A percentile compares a stretch with the other conserved stretches of the same genome.
Conservation (phyloP, 2,329 filamentous ascomycete species). For the Cladosporium austrohemisphaericum region DNA sequence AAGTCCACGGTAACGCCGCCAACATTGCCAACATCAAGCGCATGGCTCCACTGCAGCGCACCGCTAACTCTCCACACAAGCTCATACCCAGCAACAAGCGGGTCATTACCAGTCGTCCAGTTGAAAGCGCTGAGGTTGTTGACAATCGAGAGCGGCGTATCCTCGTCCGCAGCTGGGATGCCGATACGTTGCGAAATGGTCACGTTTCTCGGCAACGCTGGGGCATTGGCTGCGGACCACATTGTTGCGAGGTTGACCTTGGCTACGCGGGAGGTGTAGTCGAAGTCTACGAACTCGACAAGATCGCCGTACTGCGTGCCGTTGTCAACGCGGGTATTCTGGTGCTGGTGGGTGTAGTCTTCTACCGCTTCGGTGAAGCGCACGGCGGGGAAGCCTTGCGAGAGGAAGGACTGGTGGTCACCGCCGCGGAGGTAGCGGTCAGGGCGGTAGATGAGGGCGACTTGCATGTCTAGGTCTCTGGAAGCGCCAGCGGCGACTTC, state of each 20-base stretch:
- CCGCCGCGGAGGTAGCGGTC: slow-evolving; percentile 56
- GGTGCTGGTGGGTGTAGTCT: slow-evolving; percentile 56
- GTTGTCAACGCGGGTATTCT: slow-evolving; percentile 49
- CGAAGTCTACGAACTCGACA: slow-evolving; percentile 55
- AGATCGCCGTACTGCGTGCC: slow-evolving; percentile 55
- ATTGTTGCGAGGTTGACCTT: slow-evolving; percentile 54
- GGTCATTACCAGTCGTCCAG: slow-evolving; percentile 44
- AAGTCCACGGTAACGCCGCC: slow-evolving; percentile 45
- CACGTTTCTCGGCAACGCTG: slow-evolving; percentile 50
- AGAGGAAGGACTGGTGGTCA: slow-evolving; percentile 55
- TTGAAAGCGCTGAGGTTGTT: slow-evolving; percentile 49
- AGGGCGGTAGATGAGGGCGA: slow-evolving; percentile 54
- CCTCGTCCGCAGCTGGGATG: slow-evolving; percentile 24
- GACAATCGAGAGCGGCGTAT: slow-evolving; percentile 24
- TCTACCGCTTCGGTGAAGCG: slow-evolving; percentile 58
- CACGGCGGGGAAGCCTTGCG: slow-evolving; percentile 52
- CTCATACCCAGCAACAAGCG: slow-evolving; percentile 49
- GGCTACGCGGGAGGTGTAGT: slow-evolving; percentile 52
- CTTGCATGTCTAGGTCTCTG: slow-evolving; percentile 50
- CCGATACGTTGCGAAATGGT: slow-evolving; percentile 34
- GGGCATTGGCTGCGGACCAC: slow-evolving; percentile 53
- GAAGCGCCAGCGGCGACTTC: slow-evolving; percentile 54
- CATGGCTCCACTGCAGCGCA: slow-evolving; percentile 40
- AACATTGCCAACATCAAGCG: slow-evolving; percentile 45
- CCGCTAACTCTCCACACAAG: slow-evolving; percentile 53